Evolutionary conservation across 352 stramenopile species (phyloP), one percentile per base, ranked within the genome.

Genomic region (Phytopythium aichiense): DNA sequence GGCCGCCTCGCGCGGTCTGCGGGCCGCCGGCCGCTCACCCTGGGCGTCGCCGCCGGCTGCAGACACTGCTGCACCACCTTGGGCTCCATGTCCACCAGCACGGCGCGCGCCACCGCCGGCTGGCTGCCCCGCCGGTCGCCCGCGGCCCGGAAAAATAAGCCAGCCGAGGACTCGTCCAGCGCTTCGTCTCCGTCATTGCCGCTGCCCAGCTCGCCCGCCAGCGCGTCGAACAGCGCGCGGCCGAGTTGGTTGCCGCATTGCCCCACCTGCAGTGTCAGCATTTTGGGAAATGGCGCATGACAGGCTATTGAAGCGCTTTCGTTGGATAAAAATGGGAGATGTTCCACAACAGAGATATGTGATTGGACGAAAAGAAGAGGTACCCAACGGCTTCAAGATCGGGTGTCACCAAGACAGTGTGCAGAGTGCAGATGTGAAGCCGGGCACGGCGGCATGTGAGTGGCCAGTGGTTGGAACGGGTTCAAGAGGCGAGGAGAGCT

Each of bases 21-120:
- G 25, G 1, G 1, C 25, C 25, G 1, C 25, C 25, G 25, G 16
- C n/a, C 50, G 20, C 55, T 54, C 13, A 38, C 28, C 23, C 11
- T 18, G 23, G 48, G 22, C 9, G 23, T 23, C 18, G 46, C 23
- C 12, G 23, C 0, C 12, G 61, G 31, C 33, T 58, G 58, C 30
- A 88, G 61, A 59, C 77, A 87, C 56, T 77, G 71, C 61, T 86
- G 71, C 56, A 89, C 71, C 33, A 91, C 83, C 43, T 90, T 89
- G 31, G 84, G 85, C 79, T 94, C 85, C 84, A 89, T 94, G 62
- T 94, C 85, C 4, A 94, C 69, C 12, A 94, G 73, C 62, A 94
- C 77, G 3, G 85, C 85, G 54, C 84, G 81, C 31, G 85, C 85
- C 16, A 57, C 57, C 12, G 43, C 8, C 12, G 50, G 55, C 12